Evolutionary conservation across 2,329 filamentous ascomycete genomes (phyloP), one percentile per base, ranked within the genome.

Genomic region (Aspergillus sp.): DNA sequence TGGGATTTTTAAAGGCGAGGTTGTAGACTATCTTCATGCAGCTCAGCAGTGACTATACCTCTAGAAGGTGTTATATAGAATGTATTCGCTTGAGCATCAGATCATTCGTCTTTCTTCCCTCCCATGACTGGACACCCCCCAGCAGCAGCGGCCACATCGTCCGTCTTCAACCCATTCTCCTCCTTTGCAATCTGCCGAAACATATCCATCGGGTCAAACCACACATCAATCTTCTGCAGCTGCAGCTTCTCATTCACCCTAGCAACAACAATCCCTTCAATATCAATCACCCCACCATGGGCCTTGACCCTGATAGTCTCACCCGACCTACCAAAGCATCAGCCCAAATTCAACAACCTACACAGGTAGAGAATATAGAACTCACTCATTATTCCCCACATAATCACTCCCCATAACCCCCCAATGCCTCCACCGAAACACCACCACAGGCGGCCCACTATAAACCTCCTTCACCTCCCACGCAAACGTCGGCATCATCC

Each of bases 401-500:
- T 89, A 89, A 66, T 89, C 86, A 60, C 82, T 83, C 75, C 83
- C 84, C 83, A 89, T 88, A 4, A 75, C 71, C 0, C 86, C 86
- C 86, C 86, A 89, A 69, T 89, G 87, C 5, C 86, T 77, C 86
- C 86, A 89, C 64, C 83, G 80, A 70, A 89, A 88, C 2, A 80
- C 77, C 37, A 88, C 85, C 12, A 77, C 76, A 2, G 86, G 86
- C 23, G 86, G 86, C 0, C 84, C 86, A 59, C 82, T 84, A 68
- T 87, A 89, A 2, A 89, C 85, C 69, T 89, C 86, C 15, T 87
- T 69, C 1, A 89, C 86, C 73, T 89, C 87, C 86, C 86, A 90
- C 0, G 86, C 86, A 70, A 90, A 89, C 0, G 81, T 85, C 0
- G 86, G 86, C 86, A 90, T 89, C 86, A 89, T 89, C 53, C 85